Base-by-base conservation (phyloP, 352 stramenopile species). In the Phytophthora fragariae region DNA sequence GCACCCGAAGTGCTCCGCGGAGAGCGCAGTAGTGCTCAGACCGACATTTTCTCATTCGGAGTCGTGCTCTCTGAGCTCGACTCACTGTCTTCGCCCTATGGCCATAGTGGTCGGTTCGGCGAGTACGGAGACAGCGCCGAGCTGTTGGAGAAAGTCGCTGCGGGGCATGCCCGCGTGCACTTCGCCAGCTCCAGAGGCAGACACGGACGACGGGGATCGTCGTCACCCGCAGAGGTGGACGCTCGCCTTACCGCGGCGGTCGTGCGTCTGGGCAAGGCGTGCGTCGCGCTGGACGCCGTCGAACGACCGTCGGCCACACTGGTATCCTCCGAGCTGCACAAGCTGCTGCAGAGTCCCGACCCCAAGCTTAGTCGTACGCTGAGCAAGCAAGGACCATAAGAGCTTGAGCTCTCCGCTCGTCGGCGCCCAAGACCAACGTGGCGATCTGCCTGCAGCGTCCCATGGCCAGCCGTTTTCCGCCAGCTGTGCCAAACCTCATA, bases 11-110 rank as follows among this genome's bases (percentile, higher is more conserved):
- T 87, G 24, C 78, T 86, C 66, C 59, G 77, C 2, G 80, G 82
- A 9, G 72, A 80, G 44, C 68, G 73, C 11, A 83, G 73, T 33
- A 83, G 80, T 50, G 71, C 81, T 3, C 81, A 79, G 65, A 75
- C 80, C 53, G 84, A 92, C 71, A 59, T 91, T 7, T 92, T 86
- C 53, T 85, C 80, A 11, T 82, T 91, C 44, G 84, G 82, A 41
- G 68, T 91, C n/a, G 57, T 91, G 60, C 64, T 91, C 2, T 81
- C 80, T 2, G 84, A 89, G 64, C 58, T 91, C 19, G 84, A 89
- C 64, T 76, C 80, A 29, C 31, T 71, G 0, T 58, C 67, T 10
- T 15, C 59, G 1, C 65, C 71, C 14, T 82, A 82, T 57, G 68
- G 64, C 24, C 60, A 71, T 39, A 64, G n/a, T 14, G 52, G 47